Evolutionary conservation across 2,329 filamentous ascomycete species (phyloP).

Genomic region (Colletotrichum siamense): DNA sequence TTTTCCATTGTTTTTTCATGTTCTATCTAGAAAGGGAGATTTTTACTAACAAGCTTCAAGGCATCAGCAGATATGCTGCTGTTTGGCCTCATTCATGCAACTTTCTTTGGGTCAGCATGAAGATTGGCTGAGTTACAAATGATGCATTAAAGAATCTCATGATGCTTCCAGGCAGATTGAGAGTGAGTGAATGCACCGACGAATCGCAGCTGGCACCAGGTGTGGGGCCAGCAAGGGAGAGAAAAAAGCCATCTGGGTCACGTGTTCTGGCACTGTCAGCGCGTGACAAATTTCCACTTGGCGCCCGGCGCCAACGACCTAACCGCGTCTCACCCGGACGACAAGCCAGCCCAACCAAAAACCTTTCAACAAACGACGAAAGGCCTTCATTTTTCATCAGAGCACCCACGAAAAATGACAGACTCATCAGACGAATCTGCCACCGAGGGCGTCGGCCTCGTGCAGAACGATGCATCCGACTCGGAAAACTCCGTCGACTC

Average conservation of each 20-base stretch:
- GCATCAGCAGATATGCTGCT: too few species aligned
- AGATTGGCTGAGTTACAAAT: fast-evolving
- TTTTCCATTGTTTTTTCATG: too few species aligned
- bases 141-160: too few species aligned
- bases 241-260: background rate
- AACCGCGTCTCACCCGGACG: background rate
- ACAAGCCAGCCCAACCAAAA: background rate
- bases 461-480: slow-evolving; percentile 16
- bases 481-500: background rate
- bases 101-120: fast-evolving
- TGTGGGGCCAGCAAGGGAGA: background rate
- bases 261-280: background rate
- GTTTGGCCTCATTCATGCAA: too few species aligned
- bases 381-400: background rate
- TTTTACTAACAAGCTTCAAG: too few species aligned
- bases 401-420: background rate
- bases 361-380: background rate
- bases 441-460: slow-evolving; percentile 4
- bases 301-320: background rate
- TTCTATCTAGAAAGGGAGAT: too few species aligned
- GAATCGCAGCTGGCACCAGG: background rate
- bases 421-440: slow-evolving; percentile 15
- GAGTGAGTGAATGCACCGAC: too few species aligned
- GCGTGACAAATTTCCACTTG: background rate
- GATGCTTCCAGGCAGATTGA: too few species aligned